phyloP scores from a whole-genome alignment of 257 asterid species.

The Primulina tabacum region DNA sequence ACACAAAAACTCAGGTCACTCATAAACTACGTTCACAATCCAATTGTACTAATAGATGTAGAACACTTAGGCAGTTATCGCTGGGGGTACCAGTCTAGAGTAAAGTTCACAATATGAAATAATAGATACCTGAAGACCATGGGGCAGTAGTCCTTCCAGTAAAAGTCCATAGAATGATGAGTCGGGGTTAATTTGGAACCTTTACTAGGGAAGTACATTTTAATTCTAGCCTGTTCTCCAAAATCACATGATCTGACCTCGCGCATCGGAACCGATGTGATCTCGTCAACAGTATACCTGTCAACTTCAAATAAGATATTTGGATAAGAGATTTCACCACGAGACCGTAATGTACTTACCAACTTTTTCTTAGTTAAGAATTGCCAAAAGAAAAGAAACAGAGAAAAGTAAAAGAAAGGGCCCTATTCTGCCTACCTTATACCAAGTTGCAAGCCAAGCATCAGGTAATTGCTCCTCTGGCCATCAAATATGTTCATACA shows the following conservation, averaged over 20 bases:
- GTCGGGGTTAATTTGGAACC: slow-evolving; percentile 92
- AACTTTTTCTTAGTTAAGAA: neutral
- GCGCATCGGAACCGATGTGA: slow-evolving; percentile 88
- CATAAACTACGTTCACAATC: slow-evolving; percentile 6
- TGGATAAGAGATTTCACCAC: slow-evolving; percentile 31
- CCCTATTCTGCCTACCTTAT: slow-evolving; percentile 58
- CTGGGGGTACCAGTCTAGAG: neutral
- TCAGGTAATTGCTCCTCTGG: slow-evolving; percentile 70
- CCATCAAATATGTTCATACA: slow-evolving; percentile 55
- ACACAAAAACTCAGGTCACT: slow-evolving; percentile 20
- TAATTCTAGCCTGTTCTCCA: slow-evolving; percentile 83
- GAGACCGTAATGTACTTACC: neutral
- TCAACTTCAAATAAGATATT: slow-evolving; percentile 47
- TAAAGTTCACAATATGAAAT: slow-evolving; percentile 17
- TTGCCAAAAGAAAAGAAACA: neutral
- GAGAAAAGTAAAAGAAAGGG: slow-evolving; percentile 6
- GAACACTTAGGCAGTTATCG: neutral
- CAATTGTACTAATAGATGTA: neutral
- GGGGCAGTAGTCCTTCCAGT: slow-evolving; percentile 97
- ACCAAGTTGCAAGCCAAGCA: slow-evolving; percentile 94
- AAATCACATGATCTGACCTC: slow-evolving; percentile 89
- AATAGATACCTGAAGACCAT: slow-evolving; percentile 90
- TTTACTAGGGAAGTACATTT: slow-evolving; percentile 81
- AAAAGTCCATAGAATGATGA: slow-evolving; percentile 74
- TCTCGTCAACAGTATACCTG: slow-evolving; percentile 98